phyloP scores from a whole-genome alignment of 2,329 filamentous ascomycete genomes.

The Thermomyces lanuginosus region DNA sequence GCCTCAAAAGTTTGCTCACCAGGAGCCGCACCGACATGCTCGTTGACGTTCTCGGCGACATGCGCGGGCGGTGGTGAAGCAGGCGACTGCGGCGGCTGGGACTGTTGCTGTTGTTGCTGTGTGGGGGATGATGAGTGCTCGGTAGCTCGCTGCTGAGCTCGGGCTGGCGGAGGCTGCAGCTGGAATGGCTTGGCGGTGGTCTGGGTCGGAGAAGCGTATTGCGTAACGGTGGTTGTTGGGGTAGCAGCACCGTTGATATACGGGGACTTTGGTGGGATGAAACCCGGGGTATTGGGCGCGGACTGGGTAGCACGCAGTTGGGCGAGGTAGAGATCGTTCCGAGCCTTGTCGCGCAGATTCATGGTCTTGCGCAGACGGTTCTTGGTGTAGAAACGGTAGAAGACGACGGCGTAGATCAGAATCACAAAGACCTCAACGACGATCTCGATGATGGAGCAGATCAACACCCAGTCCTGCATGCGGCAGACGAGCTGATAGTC shows the following conservation, averaged over 20 bases:
- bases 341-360: constrained; percentile 84
- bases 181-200: constrained; percentile 49
- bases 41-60: constrained; percentile 33
- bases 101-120: no score
- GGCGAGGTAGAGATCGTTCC: constrained; percentile 86
- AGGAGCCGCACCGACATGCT: constrained; percentile 53
- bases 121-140: no score
- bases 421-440: constrained; percentile 86
- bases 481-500: constrained; percentile 84
- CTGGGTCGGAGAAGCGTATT: constrained; percentile 45
- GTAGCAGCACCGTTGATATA: constrained; percentile 10
- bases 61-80: constrained; percentile 13
- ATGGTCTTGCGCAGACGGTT: constrained; percentile 90
- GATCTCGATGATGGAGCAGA: constrained; percentile 95
- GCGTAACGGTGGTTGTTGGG: no score
- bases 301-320: constrained; percentile 71
- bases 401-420: constrained; percentile 79
- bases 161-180: constrained; percentile 68
- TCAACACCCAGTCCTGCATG: constrained; percentile 75
- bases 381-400: constrained; percentile 97
- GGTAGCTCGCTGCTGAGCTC: constrained; percentile 42
- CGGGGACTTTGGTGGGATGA: constrained; percentile 33
- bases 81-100: constrained; percentile 21
- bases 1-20: constrained; percentile 72
- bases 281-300: constrained; percentile 85